These are phyloP conservation scores for Xylaria longipes DNA, from an alignment of 495 filamentous ascomycete species.

Conservation along the genomic window DNA sequence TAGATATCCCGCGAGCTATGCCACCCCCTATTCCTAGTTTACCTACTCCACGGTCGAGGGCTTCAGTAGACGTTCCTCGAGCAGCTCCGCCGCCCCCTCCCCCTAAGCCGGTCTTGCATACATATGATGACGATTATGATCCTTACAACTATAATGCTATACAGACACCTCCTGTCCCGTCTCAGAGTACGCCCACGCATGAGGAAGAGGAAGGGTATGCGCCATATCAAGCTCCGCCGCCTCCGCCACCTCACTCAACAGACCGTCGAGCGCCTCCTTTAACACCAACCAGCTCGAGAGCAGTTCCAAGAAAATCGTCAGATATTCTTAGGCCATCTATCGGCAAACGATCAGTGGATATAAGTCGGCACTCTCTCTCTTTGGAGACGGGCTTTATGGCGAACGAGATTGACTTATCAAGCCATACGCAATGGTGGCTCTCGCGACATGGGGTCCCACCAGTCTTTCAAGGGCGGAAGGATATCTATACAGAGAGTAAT, in stretches of 20 bases:
- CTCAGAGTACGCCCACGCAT: constrained; percentile 24
- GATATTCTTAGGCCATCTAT: constrained; percentile 65
- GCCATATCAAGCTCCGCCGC: constrained; percentile 59
- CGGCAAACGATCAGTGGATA: constrained; percentile 75
- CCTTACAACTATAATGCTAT: constrained; percentile 68
- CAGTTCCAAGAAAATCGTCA: constrained; percentile 67
- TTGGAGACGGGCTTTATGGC: constrained; percentile 84
- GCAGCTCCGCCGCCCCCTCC: constrained; percentile 70
- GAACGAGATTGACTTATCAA: constrained; percentile 79
- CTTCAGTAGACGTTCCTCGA: constrained; percentile 72
- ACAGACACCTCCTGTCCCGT: constrained; percentile 33
- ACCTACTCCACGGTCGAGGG: constrained; percentile 56
- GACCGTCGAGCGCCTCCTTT: constrained; percentile 54
- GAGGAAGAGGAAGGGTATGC: constrained; percentile 46
- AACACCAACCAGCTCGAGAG: constrained; percentile 53
- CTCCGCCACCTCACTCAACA: constrained; percentile 46
- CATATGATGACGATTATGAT: constrained; percentile 73
- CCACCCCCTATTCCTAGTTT: constrained; percentile 66
- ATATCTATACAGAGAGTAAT: constrained; percentile 83
- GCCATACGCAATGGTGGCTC: constrained; percentile 81
- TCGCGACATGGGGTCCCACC: constrained; percentile 77
- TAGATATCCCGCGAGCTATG: constrained; percentile 71
- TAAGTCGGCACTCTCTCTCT: constrained; percentile 58
- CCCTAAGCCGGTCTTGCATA: constrained; percentile 54
- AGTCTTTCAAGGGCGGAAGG: constrained; percentile 78